A percentile compares a stretch with the other conserved stretches of the same genome.
Conservation (phyloP, 345 rosid genomes). For the Eucalyptus pauciflora region DNA sequence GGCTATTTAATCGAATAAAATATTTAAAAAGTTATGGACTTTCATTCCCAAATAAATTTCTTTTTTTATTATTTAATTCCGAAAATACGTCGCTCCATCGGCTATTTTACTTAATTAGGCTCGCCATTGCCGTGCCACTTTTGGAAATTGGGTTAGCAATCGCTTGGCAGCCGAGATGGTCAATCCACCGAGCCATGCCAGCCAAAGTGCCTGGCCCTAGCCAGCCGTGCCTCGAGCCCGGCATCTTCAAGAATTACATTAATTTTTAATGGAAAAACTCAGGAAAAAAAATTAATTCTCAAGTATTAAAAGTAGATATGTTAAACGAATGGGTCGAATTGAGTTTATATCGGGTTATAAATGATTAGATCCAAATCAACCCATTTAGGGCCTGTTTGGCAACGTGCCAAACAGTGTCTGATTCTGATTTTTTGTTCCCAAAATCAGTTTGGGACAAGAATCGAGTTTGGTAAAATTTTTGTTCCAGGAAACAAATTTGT, state of each 20-base stretch:
- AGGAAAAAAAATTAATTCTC: not conserved
- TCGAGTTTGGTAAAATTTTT: too few relatives aligned
- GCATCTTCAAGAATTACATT: not conserved
- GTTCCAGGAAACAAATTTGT: too few relatives aligned
- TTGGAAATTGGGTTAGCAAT: not conserved
- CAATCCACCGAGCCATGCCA: not conserved
- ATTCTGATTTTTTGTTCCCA: too few relatives aligned
- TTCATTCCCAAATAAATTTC: not conserved
- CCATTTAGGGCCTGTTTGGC: too few relatives aligned
- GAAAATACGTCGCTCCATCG: not conserved
- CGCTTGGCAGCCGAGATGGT: not conserved
- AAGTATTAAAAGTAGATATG: not conserved
- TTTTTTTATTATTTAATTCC: not conserved
- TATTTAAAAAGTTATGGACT: not conserved
- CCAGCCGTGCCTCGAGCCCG: not conserved
- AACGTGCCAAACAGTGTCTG: too few relatives aligned
- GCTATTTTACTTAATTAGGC: not conserved
- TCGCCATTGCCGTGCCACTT: not conserved
- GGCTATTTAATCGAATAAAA: not conserved
- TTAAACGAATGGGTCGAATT: accelerated
- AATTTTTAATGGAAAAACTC: not conserved
- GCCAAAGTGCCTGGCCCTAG: not conserved
- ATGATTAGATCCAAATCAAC: accelerated
- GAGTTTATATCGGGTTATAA: accelerated
- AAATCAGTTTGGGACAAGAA: too few relatives aligned